Percentiles rank a stretch among this genome's conserved stretches.
Conservation (phyloP, 768 basidiomycete species). For the Stropharia rugosoannulata region DNA sequence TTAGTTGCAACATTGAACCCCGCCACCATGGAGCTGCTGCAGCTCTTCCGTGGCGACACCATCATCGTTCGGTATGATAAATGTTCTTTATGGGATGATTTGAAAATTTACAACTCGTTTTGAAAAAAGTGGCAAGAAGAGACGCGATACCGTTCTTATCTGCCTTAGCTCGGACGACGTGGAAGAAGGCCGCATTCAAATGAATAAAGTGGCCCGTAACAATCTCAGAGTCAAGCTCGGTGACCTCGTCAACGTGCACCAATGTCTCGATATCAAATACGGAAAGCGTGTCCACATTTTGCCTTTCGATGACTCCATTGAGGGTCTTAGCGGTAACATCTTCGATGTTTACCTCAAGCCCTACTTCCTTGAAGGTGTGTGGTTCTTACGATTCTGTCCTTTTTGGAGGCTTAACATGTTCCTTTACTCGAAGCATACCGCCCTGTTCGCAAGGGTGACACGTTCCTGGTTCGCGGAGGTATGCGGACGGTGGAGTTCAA, state of each 20-base stretch:
- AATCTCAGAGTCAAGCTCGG: slow-evolving; percentile 97
- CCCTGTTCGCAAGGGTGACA: slow-evolving; percentile 95
- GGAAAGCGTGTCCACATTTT: slow-evolving; percentile 96
- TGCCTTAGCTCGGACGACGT: slow-evolving; percentile 95
- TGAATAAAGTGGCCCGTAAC: slow-evolving; percentile 99
- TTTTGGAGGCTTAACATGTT: neutral
- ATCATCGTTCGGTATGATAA: slow-evolving; percentile 82
- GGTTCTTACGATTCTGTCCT: neutral
- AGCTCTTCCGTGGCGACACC: slow-evolving; percentile 96
- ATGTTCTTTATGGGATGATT: neutral
- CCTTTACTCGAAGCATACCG: slow-evolving; percentile 64
- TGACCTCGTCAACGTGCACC: slow-evolving; percentile 93
- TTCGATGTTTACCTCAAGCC: slow-evolving; percentile 99
- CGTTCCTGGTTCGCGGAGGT: slow-evolving; percentile 98
- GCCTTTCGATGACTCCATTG: slow-evolving; percentile 97
- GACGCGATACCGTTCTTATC: slow-evolving; percentile 96
- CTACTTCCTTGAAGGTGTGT: slow-evolving; percentile 92
- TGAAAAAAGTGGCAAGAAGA: slow-evolving; percentile 86
- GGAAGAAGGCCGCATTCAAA: slow-evolving; percentile 95
- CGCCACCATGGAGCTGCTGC: slow-evolving; percentile 91
- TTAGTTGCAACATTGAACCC: slow-evolving; percentile 93
- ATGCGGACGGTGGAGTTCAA: slow-evolving; percentile 99
- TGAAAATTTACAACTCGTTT: neutral
- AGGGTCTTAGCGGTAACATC: slow-evolving; percentile 96
- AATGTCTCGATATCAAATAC: slow-evolving; percentile 97